Base-by-base conservation (phyloP, 495 filamentous ascomycete genomes). In the Penicillium roqueforti region DNA sequence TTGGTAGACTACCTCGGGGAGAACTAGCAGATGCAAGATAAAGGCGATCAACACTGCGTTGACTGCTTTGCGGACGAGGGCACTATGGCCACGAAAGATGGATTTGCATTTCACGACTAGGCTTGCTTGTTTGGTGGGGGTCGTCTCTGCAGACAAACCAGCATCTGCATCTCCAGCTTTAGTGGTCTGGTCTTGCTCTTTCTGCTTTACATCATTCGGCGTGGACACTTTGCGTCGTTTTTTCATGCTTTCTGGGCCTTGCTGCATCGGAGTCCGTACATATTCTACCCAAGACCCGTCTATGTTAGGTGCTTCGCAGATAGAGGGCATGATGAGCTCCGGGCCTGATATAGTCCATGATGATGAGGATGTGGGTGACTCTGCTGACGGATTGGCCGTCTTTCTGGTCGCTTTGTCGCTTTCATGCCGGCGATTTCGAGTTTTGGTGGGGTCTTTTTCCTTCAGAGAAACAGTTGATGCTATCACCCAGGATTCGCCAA, bases 281-380 rank as follows among this genome's bases (percentile, higher is more conserved):
- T 47, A 42, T 55, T 55, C 29, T 11, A 76, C 59, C 73, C 73
- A 77, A 20, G 73, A 76, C 37, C 52, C 67, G 36, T 76, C 69
- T 25, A 65, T 60, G 28, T 69, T 63, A 10, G 68, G 62, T 2
- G 61, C 55, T 43, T 73, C 72, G 53, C 69, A 68, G 22, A 77
- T 74, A 4, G 73, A 76, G 1, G 74, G 74, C 74, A 77, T 77
- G 34, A 77, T 68, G 6, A 77, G 67, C 44, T 77, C 73, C 3
- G 73, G 74, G 13, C 74, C 74, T 13, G 70, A 67, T 41, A 66
- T 57, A 13, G 53, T 56, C 61, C 55, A 60, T 29, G 54, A 51
- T 37, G 67, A 71, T 16, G 64, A 70, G 14, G 66, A 63, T 3
- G 56, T 47, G 16, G 63, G 60, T 13, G 70, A 68, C 26, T 69